A percentile compares a stretch with the other conserved stretches of the same genome.
Evolutionary conservation across 2,329 filamentous ascomycete genomes (phyloP).

Genomic region (Cercospora sojina): DNA sequence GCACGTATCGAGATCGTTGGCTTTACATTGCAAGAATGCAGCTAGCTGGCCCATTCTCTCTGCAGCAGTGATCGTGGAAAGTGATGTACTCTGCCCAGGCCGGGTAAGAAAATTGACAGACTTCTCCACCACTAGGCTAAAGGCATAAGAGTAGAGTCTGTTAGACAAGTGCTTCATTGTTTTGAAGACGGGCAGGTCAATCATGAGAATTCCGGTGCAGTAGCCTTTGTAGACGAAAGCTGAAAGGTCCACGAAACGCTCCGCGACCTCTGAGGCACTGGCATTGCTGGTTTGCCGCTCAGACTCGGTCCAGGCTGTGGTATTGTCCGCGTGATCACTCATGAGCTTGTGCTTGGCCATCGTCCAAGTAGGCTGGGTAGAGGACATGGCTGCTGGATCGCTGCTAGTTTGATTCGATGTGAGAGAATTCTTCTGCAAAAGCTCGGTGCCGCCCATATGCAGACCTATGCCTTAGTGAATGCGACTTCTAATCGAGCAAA

Average conservation of each 20-base stretch:
- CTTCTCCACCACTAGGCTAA: conserved; percentile 8
- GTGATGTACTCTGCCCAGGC: conserved; percentile 13
- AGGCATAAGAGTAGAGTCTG: conserved; percentile 16
- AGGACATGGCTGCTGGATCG: background rate
- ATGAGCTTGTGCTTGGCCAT: background rate
- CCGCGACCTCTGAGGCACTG: conserved; percentile 12
- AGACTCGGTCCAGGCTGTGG: background rate
- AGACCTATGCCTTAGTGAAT: background rate
- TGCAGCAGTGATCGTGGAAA: conserved; percentile 10
- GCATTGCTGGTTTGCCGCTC: background rate
- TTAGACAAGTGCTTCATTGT: conserved; percentile 10
- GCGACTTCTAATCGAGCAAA: background rate
- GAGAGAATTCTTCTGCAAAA: background rate
- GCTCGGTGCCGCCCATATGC: background rate
- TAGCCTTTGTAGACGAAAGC: conserved; percentile 20
- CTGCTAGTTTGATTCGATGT: background rate
- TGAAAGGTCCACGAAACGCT: conserved; percentile 16
- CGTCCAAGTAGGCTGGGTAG: background rate
- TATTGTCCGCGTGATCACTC: conserved; percentile 5
- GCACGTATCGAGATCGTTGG: background rate
- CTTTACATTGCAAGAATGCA: conserved; percentile 13
- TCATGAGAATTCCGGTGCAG: conserved; percentile 11
- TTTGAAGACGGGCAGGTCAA: conserved; percentile 7
- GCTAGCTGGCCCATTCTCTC: conserved; percentile 18
- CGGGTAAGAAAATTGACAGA: background rate